Evolutionary conservation across 208 protist species (phyloP).

Genomic region (Phytomonas serpens): DNA sequence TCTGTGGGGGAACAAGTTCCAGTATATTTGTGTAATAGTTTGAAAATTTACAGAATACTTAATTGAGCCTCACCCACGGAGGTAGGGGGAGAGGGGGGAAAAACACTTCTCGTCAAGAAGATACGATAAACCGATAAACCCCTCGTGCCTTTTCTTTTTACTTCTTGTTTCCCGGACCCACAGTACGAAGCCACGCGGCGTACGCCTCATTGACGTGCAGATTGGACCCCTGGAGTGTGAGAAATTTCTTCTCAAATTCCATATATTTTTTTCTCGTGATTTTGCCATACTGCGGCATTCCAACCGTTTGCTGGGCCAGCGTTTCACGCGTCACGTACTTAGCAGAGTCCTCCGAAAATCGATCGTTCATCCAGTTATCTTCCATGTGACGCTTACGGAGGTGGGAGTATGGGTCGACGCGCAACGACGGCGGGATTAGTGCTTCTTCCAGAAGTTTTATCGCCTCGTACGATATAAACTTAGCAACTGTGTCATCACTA

Average conservation of each 20-base stretch:
- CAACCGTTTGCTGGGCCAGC: slow-evolving; percentile 73
- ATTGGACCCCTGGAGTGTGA: slow-evolving; percentile 44
- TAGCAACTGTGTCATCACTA: slow-evolving; percentile 61
- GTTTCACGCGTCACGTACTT: slow-evolving; percentile 61
- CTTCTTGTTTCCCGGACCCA: slow-evolving; percentile 8
- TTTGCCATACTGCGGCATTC: slow-evolving; percentile 64
- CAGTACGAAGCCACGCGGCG: slow-evolving; percentile 65
- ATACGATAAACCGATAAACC: neutral
- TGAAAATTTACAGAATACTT: neutral
- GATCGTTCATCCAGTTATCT: slow-evolving; percentile 88
- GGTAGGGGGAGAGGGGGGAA: too few relatives aligned
- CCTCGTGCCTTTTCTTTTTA: neutral
- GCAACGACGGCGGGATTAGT: slow-evolving; percentile 74
- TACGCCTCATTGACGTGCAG: slow-evolving; percentile 76
- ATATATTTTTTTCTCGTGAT: slow-evolving; percentile 66
- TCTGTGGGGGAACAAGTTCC: slow-evolving; percentile 3
- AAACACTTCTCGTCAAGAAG: neutral
- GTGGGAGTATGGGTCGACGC: slow-evolving; percentile 77
- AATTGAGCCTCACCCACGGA: neutral
- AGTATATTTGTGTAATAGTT: slow-evolving; percentile 3
- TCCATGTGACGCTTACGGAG: slow-evolving; percentile 86
- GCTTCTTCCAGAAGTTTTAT: slow-evolving; percentile 75
- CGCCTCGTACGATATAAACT: slow-evolving; percentile 86
- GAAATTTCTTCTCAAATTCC: slow-evolving; percentile 67
- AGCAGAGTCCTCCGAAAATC: slow-evolving; percentile 73